Evolutionary conservation across 495 filamentous ascomycete species (phyloP), one percentile per base, ranked within the genome.

Genomic region (Usnea hakonensis): DNA sequence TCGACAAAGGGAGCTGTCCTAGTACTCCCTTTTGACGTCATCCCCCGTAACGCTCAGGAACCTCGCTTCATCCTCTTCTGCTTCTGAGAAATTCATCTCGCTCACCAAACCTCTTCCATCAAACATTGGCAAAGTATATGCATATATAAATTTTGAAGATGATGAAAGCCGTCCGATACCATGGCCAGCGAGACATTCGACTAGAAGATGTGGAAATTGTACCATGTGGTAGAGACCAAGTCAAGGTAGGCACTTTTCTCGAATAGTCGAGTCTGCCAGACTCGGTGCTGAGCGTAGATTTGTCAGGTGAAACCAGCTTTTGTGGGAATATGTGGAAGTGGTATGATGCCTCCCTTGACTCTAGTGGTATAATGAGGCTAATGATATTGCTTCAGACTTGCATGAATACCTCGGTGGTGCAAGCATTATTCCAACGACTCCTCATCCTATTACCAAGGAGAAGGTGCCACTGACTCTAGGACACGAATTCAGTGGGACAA

Each of bases 391-490:
- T 23, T 5, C 58, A 81, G 83, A 87, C 68, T 72, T 88, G 9
- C 83, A 88, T 62, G 83, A 87, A 63, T 87, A 83, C 63, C 69
- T 82, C 11, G 72, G 75, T 23, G 83, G 84, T 2, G 79, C 81
- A 17, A 77, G 69, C 26, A 68, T 81, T 14, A 76, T 80, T 16
- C 84, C 83, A 10, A 75, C 72, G 8, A 73, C 68, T n/a, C 30
- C 65, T 41, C 85, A 87, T 69, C 78, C 80, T 0, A 74, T 86
- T 44, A 86, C 85, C 5, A 76, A 78, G 35, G 79, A 78, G 57
- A 74, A 75, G 37, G 74, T 82, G 7, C 85, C 85, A 2, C 68
- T 85, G 9, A 83, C 80, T 0, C 73, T 87, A 32, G 85, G 85
- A 28, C 85, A 87, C 63, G 85, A 87, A 62, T 84, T 87, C 70